phyloP scores from a whole-genome alignment of 1,284 basidiomycete genomes.

The Microbotryomycetes sp. region DNA sequence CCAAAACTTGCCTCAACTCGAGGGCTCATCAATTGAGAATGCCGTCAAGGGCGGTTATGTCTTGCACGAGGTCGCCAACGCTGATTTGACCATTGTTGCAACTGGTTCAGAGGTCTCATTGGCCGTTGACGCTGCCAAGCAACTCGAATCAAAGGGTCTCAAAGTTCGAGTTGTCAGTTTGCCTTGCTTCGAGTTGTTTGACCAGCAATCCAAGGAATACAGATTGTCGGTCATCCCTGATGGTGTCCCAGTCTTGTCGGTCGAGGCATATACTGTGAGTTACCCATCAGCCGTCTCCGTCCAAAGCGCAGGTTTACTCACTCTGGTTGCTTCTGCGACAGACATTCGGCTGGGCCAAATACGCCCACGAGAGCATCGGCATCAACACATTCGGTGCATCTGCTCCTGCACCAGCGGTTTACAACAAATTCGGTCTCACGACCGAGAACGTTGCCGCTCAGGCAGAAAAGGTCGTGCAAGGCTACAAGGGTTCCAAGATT shows the following conservation, averaged over 20 bases:
- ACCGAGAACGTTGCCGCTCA: slow-evolving; percentile 68
- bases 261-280: slow-evolving; percentile 61
- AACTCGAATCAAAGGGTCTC: slow-evolving; percentile 57
- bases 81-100: slow-evolving; percentile 78
- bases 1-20: slow-evolving; percentile 89
- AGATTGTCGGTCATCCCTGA: slow-evolving; percentile 74
- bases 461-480: slow-evolving; percentile 75
- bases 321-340: slow-evolving; percentile 32
- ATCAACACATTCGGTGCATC: slow-evolving; percentile 75
- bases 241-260: slow-evolving; percentile 80
- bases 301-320: slow-evolving; percentile 4
- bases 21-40: slow-evolving; percentile 76
- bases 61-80: slow-evolving; percentile 62
- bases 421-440: slow-evolving; percentile 73
- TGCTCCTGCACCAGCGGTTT: slow-evolving; percentile 56
- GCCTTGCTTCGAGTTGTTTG: slow-evolving; percentile 85
- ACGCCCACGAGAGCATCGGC: slow-evolving; percentile 83
- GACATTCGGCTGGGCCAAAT: slow-evolving; percentile 77
- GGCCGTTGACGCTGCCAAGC: slow-evolving; percentile 72
- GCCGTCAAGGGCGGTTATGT: slow-evolving; percentile 84
- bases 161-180: slow-evolving; percentile 78
- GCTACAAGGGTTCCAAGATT: slow-evolving; percentile 73
- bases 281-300: slow-evolving; percentile 41
- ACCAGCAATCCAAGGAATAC: slow-evolving; percentile 74
- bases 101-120: slow-evolving; percentile 84